These are phyloP conservation scores for Tylopilus sp. DNA, from an alignment of 768 basidiomycete species.

Conservation along the genomic window DNA sequence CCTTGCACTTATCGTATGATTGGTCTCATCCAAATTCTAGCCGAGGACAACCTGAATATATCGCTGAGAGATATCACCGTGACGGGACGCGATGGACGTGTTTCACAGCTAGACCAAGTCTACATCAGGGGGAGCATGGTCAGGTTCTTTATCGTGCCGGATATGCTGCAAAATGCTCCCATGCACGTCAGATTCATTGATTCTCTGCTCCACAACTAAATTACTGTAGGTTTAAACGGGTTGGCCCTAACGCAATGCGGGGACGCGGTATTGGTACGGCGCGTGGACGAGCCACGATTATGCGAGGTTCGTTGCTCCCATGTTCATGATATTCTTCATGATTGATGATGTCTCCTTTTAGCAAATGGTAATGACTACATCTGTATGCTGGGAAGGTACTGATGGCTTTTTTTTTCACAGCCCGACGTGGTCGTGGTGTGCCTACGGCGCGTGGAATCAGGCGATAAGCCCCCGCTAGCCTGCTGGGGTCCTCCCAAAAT, in stretches of 20 bases:
- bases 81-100: slow-evolving; percentile 95
- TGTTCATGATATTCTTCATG: slow-evolving; percentile 5
- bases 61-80: slow-evolving; percentile 96
- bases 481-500: slow-evolving; percentile 2
- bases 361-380: slow-evolving; percentile 63
- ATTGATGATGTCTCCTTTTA: slow-evolving; percentile 33
- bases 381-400: slow-evolving; percentile 11
- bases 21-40: slow-evolving; percentile 44
- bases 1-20: slow-evolving; percentile 4
- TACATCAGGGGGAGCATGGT: slow-evolving; percentile 99
- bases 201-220: slow-evolving; percentile 8
- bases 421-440: slow-evolving; percentile 85
- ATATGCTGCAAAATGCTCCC: slow-evolving; percentile 98
- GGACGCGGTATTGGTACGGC: slow-evolving; percentile 99
- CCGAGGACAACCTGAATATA: slow-evolving; percentile 98
- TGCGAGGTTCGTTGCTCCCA: slow-evolving; percentile 70
- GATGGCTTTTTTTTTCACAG: slow-evolving; percentile 36
- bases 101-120: slow-evolving; percentile 97
- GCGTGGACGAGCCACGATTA: slow-evolving; percentile 96
- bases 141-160: slow-evolving; percentile 98
- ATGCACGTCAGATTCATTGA: slow-evolving; percentile 61
- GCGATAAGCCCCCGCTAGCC: slow-evolving; percentile 44
- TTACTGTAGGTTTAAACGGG: slow-evolving; percentile 88
- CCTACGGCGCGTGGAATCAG: slow-evolving; percentile 76
- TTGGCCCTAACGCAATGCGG: slow-evolving; percentile 97